Evolutionary conservation across 2,329 filamentous ascomycete genomes (phyloP), one percentile per base, ranked within the genome.

Genomic region (Cyphellophora attinorum): DNA sequence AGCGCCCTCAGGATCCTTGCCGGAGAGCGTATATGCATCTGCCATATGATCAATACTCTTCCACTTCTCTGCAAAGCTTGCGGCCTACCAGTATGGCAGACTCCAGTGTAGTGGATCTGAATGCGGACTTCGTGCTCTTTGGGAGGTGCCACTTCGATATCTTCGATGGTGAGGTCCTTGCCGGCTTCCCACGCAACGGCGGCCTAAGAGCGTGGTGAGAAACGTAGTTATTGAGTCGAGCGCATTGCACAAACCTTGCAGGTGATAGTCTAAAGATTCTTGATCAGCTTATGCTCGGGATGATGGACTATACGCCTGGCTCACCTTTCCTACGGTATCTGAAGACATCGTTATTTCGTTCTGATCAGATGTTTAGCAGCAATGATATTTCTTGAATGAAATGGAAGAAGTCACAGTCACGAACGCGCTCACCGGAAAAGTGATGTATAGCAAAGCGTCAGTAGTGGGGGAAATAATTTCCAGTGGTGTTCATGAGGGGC

Each of bases 161-260:
- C 85, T 67, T 98, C 91, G 50, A 96, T 74, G 52, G 71, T 77
- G 47, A 98, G 75, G 49, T 85, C 80, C 68, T 94, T 84, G 58
- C 83, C 88, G 31, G 91, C 86, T 64, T 88, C 89, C 91, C 91
- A 98, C 60, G 91, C 91, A 46, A 98, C 82, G 54, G 91, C 91
- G 49, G 91, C 91, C 81, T 79, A 49, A n/a, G n/a, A n/a, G n/a
- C n/a, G n/a, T n/a, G n/a, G n/a, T n/a, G n/a, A n/a, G n/a, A n/a
- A n/a, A n/a, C n/a, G n/a, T n/a, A n/a, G n/a, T 16, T 11, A 10
- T 21, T 16, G 10, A n/a, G n/a, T n/a, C n/a, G n/a, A n/a, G n/a
- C n/a, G n/a, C n/a, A n/a, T n/a, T n/a, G n/a, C n/a, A 30, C 29
- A 32, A 57, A 73, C 71, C 65, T 91, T 89, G 76, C 88, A 95